A percentile compares a stretch with the other conserved stretches of the same genome.
Conservation (phyloP, 345 rosid genomes). For the Brassica carinata region DNA sequence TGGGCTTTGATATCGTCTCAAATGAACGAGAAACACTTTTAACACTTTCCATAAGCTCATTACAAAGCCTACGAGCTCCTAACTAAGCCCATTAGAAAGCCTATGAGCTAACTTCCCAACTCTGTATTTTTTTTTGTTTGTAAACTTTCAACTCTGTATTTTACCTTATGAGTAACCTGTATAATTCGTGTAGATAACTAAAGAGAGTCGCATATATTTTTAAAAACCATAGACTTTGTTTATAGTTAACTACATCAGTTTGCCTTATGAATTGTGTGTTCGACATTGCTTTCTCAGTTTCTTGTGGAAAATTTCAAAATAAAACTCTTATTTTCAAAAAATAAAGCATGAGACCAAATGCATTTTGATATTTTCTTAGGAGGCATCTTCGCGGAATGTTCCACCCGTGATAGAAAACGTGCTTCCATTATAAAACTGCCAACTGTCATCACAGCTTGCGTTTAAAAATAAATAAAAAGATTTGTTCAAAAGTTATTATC, state of each 20-base stretch:
- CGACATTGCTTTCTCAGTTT: slow-evolving; percentile 8
- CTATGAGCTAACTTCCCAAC: neutral
- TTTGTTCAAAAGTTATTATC: slow-evolving; percentile 13
- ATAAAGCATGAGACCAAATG: neutral
- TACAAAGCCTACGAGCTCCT: neutral
- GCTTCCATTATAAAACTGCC: slow-evolving; percentile 4
- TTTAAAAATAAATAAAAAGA: neutral
- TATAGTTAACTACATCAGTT: neutral
- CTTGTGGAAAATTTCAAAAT: neutral
- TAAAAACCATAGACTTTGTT: slow-evolving; percentile 5
- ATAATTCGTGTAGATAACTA: neutral
- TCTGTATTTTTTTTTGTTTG: neutral
- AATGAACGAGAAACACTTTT: too few species aligned
- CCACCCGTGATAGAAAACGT: slow-evolving; percentile 30
- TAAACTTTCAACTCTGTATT: too few species aligned
- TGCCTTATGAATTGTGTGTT: slow-evolving; percentile 17
- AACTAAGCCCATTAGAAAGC: slow-evolving; percentile 17
- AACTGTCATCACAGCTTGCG: slow-evolving; percentile 25
- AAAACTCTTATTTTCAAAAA: neutral
- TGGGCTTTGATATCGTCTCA: too few species aligned
- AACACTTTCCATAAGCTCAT: too few species aligned
- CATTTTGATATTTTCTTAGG: neutral
- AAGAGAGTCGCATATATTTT: neutral
- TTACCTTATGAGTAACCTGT: too few species aligned
- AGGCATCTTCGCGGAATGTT: slow-evolving; percentile 36